Evolutionary conservation across 2,329 filamentous ascomycete genomes (phyloP).

Genomic region (Xylaria polymorpha): DNA sequence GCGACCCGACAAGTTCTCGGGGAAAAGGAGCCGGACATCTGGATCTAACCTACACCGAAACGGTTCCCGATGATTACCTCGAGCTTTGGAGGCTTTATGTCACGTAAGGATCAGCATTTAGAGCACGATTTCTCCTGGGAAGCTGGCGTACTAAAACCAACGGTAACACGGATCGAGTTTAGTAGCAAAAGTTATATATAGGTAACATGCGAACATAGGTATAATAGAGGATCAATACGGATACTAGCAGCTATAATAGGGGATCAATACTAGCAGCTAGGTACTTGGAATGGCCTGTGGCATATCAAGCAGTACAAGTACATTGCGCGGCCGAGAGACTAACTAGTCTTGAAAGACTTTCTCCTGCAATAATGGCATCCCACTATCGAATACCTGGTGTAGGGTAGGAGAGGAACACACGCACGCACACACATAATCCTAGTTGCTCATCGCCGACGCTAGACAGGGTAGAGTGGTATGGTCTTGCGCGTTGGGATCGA

Average conservation of each 20-base stretch:
- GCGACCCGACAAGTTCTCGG: neutral
- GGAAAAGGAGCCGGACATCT: neutral
- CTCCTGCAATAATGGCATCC: conserved; percentile 10
- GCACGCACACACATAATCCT: conserved; percentile 22
- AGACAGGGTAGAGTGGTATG: conserved; percentile 22
- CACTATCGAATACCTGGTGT: conserved; percentile 11
- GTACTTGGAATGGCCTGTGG: neutral
- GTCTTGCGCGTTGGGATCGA: conserved; percentile 29
- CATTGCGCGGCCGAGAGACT: neutral
- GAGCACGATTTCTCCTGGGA: conserved; percentile 1
- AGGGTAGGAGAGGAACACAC: neutral
- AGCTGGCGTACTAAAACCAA: neutral
- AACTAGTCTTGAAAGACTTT: conserved; percentile 4
- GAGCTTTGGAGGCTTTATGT: neutral
- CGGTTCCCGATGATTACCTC: neutral
- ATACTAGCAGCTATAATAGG: neutral
- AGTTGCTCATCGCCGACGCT: conserved; percentile 28
- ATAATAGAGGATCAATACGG: conserved; percentile 4
- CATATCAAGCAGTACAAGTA: neutral
- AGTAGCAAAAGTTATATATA: conserved; percentile 1
- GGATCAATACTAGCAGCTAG: neutral
- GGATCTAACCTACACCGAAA: neutral
- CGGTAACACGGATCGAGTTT: neutral
- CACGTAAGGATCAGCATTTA: conserved; percentile 14
- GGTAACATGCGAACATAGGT: conserved; percentile 3